These are phyloP conservation scores for Elongisporangium anandrum DNA, from an alignment of 352 stramenopile genomes.

Conservation along the genomic window DNA sequence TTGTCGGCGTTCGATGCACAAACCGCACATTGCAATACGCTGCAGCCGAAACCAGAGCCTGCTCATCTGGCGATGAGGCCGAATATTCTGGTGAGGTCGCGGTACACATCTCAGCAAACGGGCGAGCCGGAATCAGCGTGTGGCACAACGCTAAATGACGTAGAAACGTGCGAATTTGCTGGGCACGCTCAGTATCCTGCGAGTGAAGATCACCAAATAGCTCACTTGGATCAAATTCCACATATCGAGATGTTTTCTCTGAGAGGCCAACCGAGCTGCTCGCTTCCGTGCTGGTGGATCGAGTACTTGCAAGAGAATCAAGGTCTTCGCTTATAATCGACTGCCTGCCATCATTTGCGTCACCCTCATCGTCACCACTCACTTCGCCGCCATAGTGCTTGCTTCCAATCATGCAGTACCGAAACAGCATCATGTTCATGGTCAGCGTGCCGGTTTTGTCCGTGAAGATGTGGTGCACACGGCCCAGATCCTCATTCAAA, in stretches of 20 bases:
- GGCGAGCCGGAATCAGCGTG: constrained; percentile 71
- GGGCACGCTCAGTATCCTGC: constrained; percentile 23
- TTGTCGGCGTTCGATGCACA: constrained; percentile 62
- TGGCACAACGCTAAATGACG: constrained; percentile 79
- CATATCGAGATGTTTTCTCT: constrained; percentile 23
- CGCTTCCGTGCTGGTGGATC: not conserved
- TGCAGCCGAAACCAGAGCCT: constrained; percentile 69
- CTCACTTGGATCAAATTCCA: constrained; percentile 69
- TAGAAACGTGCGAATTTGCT: constrained; percentile 55
- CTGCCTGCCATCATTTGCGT: not conserved
- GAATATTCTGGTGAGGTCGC: constrained; percentile 73
- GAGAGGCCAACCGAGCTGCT: not conserved
- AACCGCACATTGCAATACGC: constrained; percentile 77
- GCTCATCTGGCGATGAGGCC: constrained; percentile 77
- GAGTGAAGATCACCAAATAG: constrained; percentile 52
- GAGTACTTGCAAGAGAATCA: not conserved
- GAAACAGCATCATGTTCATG: constrained; percentile 96
- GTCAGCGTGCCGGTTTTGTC: constrained; percentile 96
- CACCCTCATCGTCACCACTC: not conserved
- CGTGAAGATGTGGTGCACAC: constrained; percentile 90
- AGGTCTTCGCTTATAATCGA: not conserved
- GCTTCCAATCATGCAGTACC: constrained; percentile 91
- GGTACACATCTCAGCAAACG: constrained; percentile 66
- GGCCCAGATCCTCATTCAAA: constrained; percentile 91
- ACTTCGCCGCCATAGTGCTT: constrained; percentile 86